Evolutionary conservation across 257 asterid genomes (phyloP), one percentile per base, ranked within the genome.

Genomic region (Fraxinus americana): DNA sequence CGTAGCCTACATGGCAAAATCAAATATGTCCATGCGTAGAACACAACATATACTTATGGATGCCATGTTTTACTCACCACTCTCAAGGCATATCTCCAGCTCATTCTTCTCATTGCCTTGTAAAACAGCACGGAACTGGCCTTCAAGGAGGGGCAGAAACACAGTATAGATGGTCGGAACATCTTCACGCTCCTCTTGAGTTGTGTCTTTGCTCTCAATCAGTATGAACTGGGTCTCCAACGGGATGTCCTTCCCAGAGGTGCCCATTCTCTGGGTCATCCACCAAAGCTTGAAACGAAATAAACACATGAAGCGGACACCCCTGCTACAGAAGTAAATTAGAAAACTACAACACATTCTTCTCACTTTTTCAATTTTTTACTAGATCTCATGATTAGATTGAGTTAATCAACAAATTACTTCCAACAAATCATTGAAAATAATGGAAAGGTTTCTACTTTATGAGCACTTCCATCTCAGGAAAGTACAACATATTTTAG

Each of bases 211-310:
- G 88, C 84, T 85, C 86, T 87, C 90, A 65, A 87, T 78, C 34
- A 87, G 85, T 85, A 87, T 85, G 78, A 87, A 87, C 65, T 87
- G 90, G 0, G 90, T 87, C 86, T 87, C 90, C 23, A 87, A 69
- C 34, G 90, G 90, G 68, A 87, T 84, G 66, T 87, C 90, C 75
- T 83, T 85, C 65, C 90, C 90, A 41, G 84, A 78, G 73, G 83
- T 75, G 59, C 90, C 90, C 90, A 87, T 87, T 79, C 87, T 85
- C 75, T 87, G 90, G 73, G 90, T 87, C 90, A 87, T 87, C 90
- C 90, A 87, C 90, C 90, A 87, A 21, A 87, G 82, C 84, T 87
- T 87, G 83, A 87, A 87, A 57, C 90, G 90, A 79, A 87, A 87
- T 36, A 75, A 81, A 82, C 90, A 87, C 89, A 85, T 66, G 79